Conservation (phyloP, 2,329 filamentous ascomycete species). For the Mycocentrospora acerina region DNA sequence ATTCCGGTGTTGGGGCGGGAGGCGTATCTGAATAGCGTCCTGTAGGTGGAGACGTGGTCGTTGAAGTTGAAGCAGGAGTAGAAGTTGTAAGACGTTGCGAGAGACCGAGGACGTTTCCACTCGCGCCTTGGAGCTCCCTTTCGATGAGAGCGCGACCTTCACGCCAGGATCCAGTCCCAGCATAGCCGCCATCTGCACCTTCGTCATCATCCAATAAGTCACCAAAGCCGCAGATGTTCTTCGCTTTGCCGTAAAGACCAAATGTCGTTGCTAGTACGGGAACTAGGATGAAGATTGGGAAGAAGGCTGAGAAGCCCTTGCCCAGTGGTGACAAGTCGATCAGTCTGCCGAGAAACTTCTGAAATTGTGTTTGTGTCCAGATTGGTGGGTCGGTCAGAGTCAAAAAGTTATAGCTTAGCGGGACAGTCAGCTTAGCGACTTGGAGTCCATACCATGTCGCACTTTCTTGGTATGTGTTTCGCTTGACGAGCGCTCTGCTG, state of each 20-base stretch:
- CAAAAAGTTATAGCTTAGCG: slow-evolving; percentile 93
- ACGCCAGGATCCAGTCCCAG: slow-evolving; percentile 82
- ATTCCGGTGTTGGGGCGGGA: slow-evolving; percentile 7
- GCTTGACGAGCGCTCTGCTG: slow-evolving; percentile 82
- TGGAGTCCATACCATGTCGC: slow-evolving; percentile 96
- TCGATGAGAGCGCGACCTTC: slow-evolving; percentile 91
- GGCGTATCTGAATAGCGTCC: slow-evolving; percentile 30
- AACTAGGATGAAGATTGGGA: slow-evolving; percentile 83
- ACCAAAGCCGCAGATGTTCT: slow-evolving; percentile 75
- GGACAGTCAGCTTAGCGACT: slow-evolving; percentile 88
- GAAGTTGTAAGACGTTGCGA: slow-evolving; percentile 13
- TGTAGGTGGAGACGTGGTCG: slow-evolving; percentile 11
- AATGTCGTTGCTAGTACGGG: slow-evolving; percentile 85
- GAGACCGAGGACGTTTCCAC: slow-evolving; percentile 38
- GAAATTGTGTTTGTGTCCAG: slow-evolving; percentile 80
- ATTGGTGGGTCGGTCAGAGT: slow-evolving; percentile 77
- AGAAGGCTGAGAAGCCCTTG: slow-evolving; percentile 81
- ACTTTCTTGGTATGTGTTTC: slow-evolving; percentile 89
- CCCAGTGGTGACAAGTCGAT: slow-evolving; percentile 84
- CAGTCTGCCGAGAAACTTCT: slow-evolving; percentile 77
- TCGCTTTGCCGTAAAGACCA: slow-evolving; percentile 82
- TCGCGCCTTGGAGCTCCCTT: slow-evolving; percentile 62
- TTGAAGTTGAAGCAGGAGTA: neutral
- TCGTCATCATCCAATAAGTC: slow-evolving; percentile 78
- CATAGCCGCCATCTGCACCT: slow-evolving; percentile 63